Percentiles rank a stretch among this genome's conserved stretches.
These are phyloP conservation scores for Tuber umbilicatum DNA, from an alignment of 495 filamentous ascomycete species.

Conservation along the genomic window DNA sequence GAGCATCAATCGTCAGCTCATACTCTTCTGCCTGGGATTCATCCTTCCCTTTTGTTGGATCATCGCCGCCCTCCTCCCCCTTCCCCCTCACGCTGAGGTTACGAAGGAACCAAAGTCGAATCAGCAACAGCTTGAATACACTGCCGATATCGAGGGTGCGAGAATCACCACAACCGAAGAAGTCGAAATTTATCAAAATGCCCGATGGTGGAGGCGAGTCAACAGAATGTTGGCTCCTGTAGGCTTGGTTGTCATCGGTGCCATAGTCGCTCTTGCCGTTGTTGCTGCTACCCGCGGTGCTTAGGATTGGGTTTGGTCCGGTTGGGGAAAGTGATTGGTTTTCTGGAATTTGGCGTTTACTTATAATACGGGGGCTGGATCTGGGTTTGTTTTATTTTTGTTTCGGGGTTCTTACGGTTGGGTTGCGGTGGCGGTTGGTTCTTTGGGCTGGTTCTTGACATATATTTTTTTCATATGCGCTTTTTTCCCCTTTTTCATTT, in stretches of 20 bases:
- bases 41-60: constrained; percentile 84
- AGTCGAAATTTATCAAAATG: constrained; percentile 66
- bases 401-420: neutral
- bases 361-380: constrained; percentile 1
- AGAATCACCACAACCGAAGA: constrained; percentile 49
- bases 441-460: constrained; percentile 10
- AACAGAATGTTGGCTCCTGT: constrained; percentile 80
- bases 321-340: neutral
- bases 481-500: neutral
- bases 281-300: constrained; percentile 25
- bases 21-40: constrained; percentile 84
- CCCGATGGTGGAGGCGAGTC: constrained; percentile 84
- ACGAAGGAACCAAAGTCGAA: constrained; percentile 37
- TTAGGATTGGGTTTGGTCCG: constrained; percentile 5
- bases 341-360: neutral
- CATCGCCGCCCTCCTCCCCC: constrained; percentile 70
- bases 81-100: constrained; percentile 51
- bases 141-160: constrained; percentile 48
- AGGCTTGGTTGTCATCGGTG: constrained; percentile 68
- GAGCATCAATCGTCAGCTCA: constrained; percentile 54
- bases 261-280: constrained; percentile 51
- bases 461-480: neutral
- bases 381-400: neutral
- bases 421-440: constrained; percentile 8
- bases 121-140: constrained; percentile 35